These are phyloP conservation scores for Patellifolia procumbens DNA, from an alignment of 179 eudicot genomes.

Conservation along the genomic window DNA sequence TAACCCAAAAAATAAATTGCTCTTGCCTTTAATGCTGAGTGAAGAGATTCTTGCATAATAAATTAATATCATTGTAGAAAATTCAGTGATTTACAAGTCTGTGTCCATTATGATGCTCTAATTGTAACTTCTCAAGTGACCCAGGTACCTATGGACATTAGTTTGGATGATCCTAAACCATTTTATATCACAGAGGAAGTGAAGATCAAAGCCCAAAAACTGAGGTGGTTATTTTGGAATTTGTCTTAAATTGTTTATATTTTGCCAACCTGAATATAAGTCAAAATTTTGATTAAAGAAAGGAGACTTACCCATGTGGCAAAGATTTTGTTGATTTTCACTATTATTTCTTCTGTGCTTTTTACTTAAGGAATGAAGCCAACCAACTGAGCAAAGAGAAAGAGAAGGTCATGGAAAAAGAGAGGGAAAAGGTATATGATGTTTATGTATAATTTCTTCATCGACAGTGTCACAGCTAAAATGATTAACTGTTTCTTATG, in stretches of 20 bases:
- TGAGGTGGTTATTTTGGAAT: conserved; percentile 46
- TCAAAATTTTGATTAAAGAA: not conserved
- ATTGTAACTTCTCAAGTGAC: conserved; percentile 15
- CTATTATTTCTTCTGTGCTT: conserved; percentile 8
- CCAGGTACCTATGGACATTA: conserved; percentile 61
- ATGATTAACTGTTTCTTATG: not conserved
- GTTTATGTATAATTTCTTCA: not conserved
- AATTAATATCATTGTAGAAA: not conserved
- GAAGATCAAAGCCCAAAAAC: conserved; percentile 53
- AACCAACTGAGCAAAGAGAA: conserved; percentile 44
- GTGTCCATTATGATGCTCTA: conserved; percentile 7
- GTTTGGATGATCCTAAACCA: conserved; percentile 44
- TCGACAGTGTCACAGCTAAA: not conserved
- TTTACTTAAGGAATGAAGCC: conserved; percentile 45
- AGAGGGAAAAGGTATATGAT: conserved; percentile 60
- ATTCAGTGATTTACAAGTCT: not conserved
- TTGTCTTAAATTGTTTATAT: conserved; percentile 8
- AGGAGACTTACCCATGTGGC: not conserved
- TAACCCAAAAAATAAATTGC: not conserved
- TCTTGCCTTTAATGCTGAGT: not conserved
- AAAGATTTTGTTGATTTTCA: not conserved
- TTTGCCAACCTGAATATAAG: not conserved
- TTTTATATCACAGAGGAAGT: conserved; percentile 50
- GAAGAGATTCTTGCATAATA: not conserved
- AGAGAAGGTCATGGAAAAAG: conserved; percentile 50